Conservation (phyloP, 371 early-diverging fungal genomes). For the Lichtheimia corymbifera region DNA sequence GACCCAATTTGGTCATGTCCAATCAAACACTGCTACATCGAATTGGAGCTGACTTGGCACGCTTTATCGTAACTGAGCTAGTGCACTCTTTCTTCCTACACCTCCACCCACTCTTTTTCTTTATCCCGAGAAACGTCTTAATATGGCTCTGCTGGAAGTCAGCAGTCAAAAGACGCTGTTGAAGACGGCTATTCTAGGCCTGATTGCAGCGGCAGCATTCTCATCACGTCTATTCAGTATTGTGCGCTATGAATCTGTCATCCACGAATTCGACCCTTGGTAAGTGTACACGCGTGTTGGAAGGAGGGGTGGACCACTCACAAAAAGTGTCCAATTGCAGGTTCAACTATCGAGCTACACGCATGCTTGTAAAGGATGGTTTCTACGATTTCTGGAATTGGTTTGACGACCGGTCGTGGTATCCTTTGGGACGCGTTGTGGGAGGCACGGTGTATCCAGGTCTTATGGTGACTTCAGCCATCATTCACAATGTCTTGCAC, state of each 20-base stretch:
- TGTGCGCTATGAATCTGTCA: conserved; percentile 93
- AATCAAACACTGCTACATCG: too few relatives aligned
- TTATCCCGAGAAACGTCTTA: conserved; percentile 1
- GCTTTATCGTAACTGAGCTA: too few relatives aligned
- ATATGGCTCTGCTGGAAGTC: conserved; percentile 51
- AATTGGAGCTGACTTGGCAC: too few relatives aligned
- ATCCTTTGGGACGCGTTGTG: conserved; percentile 98
- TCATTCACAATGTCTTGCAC: conserved; percentile 91
- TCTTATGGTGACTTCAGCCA: conserved; percentile 97
- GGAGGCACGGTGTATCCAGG: conserved; percentile 98
- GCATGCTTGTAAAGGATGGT: conserved; percentile 92
- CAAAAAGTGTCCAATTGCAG: conserved; percentile 10
- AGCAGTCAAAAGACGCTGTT: conserved; percentile 61
- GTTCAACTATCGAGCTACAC: conserved; percentile 99
- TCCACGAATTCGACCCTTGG: conserved; percentile 99
- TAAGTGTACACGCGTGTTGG: too few relatives aligned
- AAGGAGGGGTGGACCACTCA: too few relatives aligned
- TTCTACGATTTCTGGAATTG: conserved; percentile 98
- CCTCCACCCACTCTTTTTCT: too few relatives aligned
- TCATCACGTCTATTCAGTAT: conserved; percentile 95
- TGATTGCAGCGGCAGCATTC: conserved; percentile 89
- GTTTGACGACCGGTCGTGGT: conserved; percentile 99
- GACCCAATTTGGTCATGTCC: too few relatives aligned
- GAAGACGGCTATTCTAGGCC: conserved; percentile 75
- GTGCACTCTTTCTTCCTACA: too few relatives aligned